These are phyloP conservation scores for Colletotrichum melonis DNA, from an alignment of 2,329 filamentous ascomycete genomes.

Conservation along the genomic window DNA sequence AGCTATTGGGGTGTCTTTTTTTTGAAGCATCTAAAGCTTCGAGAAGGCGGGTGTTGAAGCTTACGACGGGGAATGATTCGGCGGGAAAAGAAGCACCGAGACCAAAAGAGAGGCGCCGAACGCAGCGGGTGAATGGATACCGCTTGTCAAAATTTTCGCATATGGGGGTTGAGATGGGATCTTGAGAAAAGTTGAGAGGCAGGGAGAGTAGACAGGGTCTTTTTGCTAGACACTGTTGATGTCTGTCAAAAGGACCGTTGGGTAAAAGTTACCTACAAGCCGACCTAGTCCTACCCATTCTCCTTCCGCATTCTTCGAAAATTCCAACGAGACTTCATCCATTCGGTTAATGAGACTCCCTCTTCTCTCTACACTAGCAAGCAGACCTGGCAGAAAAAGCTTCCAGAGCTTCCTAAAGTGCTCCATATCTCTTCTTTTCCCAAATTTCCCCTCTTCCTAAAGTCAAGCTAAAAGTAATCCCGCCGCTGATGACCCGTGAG, in stretches of 20 bases:
- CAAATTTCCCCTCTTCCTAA: too few relatives aligned
- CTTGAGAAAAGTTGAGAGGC: neutral
- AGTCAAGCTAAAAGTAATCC: neutral
- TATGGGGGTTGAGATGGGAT: neutral
- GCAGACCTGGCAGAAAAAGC: too few relatives aligned
- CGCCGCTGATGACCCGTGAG: slow-evolving; percentile 1
- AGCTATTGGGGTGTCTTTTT: neutral
- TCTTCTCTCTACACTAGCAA: neutral
- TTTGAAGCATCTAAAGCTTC: neutral
- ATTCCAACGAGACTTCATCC: neutral
- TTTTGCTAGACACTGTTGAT: neutral
- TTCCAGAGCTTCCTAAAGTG: too few relatives aligned
- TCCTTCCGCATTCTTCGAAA: neutral
- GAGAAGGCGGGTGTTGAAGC: too few relatives aligned
- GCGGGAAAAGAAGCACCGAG: neutral
- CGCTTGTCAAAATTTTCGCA: slow-evolving; percentile 1
- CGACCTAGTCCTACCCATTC: neutral
- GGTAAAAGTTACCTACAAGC: neutral
- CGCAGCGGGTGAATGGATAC: slow-evolving; percentile 2
- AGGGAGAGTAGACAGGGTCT: neutral
- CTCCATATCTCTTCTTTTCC: neutral
- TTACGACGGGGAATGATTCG: neutral
- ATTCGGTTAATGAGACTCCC: neutral
- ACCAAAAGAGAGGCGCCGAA: neutral
- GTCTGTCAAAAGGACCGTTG: neutral